Evolutionary conservation across 2,329 filamentous ascomycete species (phyloP).

Genomic region (Cercospora sesami): DNA sequence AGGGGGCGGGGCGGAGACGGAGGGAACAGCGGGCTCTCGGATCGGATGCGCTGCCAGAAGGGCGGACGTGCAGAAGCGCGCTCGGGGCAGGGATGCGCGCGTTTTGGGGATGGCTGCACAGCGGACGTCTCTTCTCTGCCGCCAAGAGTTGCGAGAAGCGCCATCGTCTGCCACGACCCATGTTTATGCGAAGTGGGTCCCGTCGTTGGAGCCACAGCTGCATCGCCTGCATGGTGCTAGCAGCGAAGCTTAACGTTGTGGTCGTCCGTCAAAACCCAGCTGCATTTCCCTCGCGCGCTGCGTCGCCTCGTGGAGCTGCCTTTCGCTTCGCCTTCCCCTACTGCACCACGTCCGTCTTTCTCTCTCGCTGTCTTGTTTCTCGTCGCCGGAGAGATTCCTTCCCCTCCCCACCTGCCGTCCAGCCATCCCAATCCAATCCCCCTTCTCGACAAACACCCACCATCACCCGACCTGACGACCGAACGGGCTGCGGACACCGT

Average conservation of each 20-base stretch:
- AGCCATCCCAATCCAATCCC: neutral
- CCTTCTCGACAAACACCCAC: neutral
- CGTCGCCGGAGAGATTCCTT: neutral
- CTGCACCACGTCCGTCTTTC: neutral
- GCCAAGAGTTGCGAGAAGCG: neutral
- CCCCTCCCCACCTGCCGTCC: neutral
- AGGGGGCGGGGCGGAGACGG: neutral
- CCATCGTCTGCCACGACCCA: neutral
- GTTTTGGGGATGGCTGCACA: neutral
- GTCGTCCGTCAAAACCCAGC: conserved; percentile 3
- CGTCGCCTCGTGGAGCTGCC: neutral
- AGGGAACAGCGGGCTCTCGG: neutral
- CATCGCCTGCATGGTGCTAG: conserved; percentile 1
- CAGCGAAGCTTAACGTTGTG: conserved; percentile 4
- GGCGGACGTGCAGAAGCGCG: neutral
- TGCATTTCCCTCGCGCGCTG: neutral
- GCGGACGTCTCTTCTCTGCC: neutral
- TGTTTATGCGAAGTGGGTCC: neutral
- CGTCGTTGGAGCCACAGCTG: neutral
- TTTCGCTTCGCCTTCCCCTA: neutral
- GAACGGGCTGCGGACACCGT: neutral
- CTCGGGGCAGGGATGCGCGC: neutral
- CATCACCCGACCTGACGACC: neutral
- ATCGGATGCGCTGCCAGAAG: neutral
- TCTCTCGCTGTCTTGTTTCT: neutral